These are phyloP conservation scores for Sequoiadendron giganteum DNA, from an alignment of 75 land plant species.

Conservation along the genomic window DNA sequence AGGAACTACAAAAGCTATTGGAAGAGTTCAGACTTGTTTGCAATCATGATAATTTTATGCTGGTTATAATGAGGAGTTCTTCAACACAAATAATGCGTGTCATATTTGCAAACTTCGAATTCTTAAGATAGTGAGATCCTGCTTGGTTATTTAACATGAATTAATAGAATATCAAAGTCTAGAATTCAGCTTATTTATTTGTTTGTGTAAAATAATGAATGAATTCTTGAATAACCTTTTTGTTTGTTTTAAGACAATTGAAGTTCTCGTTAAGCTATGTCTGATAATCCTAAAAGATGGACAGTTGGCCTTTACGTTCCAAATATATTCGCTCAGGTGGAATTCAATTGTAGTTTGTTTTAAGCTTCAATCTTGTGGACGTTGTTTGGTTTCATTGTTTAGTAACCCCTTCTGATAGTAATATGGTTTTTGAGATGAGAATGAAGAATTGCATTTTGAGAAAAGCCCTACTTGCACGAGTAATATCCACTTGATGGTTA, in stretches of 20 bases:
- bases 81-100: background rate
- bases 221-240: background rate
- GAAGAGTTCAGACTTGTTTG: background rate
- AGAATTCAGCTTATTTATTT: background rate
- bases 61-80: background rate
- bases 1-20: background rate
- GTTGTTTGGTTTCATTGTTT: background rate
- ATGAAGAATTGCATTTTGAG: background rate
- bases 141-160: background rate
- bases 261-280: background rate
- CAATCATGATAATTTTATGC: background rate
- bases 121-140: background rate
- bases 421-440: background rate
- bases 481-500: too few relatives aligned
- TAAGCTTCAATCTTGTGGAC: background rate
- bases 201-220: background rate
- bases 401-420: background rate
- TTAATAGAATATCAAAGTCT: background rate
- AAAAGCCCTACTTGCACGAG: too few relatives aligned
- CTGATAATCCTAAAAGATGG: background rate
- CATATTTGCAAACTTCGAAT: background rate
- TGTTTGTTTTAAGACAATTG: background rate
- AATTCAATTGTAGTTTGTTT: background rate
- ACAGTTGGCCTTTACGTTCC: background rate
- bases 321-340: background rate